These are phyloP conservation scores for Stachybotrys echinatus DNA, from an alignment of 2,329 filamentous ascomycete genomes.

Conservation along the genomic window DNA sequence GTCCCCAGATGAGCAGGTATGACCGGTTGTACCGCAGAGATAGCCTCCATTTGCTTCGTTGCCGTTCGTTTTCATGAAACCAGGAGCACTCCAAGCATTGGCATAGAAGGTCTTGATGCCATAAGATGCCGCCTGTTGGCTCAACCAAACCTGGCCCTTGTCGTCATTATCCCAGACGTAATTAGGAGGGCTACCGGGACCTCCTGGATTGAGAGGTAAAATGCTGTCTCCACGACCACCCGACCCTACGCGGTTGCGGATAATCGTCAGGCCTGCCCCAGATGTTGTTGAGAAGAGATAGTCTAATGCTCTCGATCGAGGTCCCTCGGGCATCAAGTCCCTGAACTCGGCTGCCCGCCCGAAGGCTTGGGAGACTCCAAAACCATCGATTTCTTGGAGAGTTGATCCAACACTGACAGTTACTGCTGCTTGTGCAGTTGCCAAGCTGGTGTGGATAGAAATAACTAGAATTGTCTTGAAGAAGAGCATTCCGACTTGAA, in stretches of 20 bases:
- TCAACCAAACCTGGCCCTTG: conserved; percentile 45
- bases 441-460: too few species aligned
- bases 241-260: conserved; percentile 43
- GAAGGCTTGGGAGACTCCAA: conserved; percentile 44
- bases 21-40: conserved; percentile 33
- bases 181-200: conserved; percentile 29
- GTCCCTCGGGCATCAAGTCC: conserved; percentile 20
- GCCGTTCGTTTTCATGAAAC: conserved; percentile 42
- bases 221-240: conserved; percentile 29
- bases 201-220: conserved; percentile 35
- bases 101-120: conserved; percentile 33
- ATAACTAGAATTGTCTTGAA: too few species aligned
- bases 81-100: conserved; percentile 41
- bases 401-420: neutral
- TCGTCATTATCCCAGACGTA: conserved; percentile 43
- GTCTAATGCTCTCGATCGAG: conserved; percentile 34
- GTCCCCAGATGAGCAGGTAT: conserved; percentile 32
- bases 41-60: conserved; percentile 24
- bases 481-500: too few species aligned
- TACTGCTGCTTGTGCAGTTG: neutral
- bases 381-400: conserved; percentile 36
- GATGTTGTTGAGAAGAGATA: conserved; percentile 37
- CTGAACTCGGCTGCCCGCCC: conserved; percentile 34
- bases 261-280: conserved; percentile 43
- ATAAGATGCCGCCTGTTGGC: conserved; percentile 38